These are phyloP conservation scores for Taxawa tesnikishii DNA, from an alignment of 2,329 filamentous ascomycete species.

Conservation along the genomic window DNA sequence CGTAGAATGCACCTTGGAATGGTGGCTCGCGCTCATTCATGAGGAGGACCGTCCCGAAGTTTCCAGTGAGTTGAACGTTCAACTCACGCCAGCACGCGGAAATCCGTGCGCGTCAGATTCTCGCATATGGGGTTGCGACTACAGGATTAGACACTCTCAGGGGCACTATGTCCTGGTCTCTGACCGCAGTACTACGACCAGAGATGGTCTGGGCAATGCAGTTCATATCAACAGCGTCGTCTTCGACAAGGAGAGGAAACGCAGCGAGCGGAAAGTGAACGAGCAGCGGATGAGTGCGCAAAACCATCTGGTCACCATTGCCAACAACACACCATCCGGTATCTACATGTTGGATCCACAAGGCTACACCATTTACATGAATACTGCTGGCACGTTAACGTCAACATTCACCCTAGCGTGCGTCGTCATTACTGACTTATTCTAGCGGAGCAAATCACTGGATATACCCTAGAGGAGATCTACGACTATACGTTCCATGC, in stretches of 20 bases:
- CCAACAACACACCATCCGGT: slow-evolving; percentile 6
- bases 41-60: slow-evolving; percentile 1
- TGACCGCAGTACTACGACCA: slow-evolving; percentile 2
- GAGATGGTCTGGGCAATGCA: slow-evolving; percentile 4
- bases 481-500: slow-evolving; percentile 7
- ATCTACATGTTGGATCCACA: slow-evolving; percentile 7
- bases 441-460: slow-evolving; percentile 6
- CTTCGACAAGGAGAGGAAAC: slow-evolving; percentile 5
- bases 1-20: background rate
- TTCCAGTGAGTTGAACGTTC: slow-evolving; percentile 1
- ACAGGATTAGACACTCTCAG: slow-evolving; percentile 2
- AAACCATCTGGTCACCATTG: slow-evolving; percentile 4
- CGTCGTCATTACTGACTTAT: background rate
- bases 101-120: slow-evolving; percentile 3
- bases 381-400: slow-evolving; percentile 1
- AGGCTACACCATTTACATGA: slow-evolving; percentile 6
- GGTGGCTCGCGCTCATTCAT: slow-evolving; percentile 5
- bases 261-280: slow-evolving; percentile 3
- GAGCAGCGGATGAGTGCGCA: slow-evolving; percentile 2
- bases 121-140: slow-evolving; percentile 3
- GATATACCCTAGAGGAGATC: slow-evolving; percentile 7
- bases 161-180: slow-evolving; percentile 1
- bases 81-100: slow-evolving; percentile 1
- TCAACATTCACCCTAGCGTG: background rate
- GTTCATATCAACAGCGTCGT: slow-evolving; percentile 4